These are phyloP conservation scores for Corrigiola litoralis DNA, from an alignment of 179 eudicot genomes.

Conservation along the genomic window DNA sequence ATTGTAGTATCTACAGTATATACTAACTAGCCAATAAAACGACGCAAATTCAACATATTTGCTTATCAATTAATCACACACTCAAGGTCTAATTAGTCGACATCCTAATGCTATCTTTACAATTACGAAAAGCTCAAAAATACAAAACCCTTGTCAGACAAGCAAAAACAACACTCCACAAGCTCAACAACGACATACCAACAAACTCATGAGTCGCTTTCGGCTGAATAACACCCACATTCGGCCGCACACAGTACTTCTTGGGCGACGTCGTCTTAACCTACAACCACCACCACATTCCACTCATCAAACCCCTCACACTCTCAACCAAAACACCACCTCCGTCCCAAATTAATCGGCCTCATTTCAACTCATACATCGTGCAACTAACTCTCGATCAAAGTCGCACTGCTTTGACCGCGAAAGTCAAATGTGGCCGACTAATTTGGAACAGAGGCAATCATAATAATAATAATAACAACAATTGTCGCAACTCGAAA, in stretches of 20 bases:
- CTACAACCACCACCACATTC: slow-evolving; percentile 31
- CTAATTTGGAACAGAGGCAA: background rate
- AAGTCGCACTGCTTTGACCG: too few relatives aligned
- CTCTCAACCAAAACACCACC: background rate
- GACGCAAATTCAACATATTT: too few relatives aligned
- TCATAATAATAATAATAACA: background rate
- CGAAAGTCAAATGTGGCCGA: too few relatives aligned
- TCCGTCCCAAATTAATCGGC: too few relatives aligned
- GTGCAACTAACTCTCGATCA: too few relatives aligned
- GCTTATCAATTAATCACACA: too few relatives aligned
- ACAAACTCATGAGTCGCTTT: slow-evolving; percentile 47
- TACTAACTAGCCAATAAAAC: too few relatives aligned
- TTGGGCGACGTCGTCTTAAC: slow-evolving; percentile 76
- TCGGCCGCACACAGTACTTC: slow-evolving; percentile 80
- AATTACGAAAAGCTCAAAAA: background rate
- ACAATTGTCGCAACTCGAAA: background rate
- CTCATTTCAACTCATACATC: too few relatives aligned
- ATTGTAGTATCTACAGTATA: too few relatives aligned
- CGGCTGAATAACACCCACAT: slow-evolving; percentile 55
- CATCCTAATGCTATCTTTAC: too few relatives aligned
- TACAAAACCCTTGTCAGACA: background rate
- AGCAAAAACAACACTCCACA: background rate
- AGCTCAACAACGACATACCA: slow-evolving; percentile 36
- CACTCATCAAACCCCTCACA: background rate
- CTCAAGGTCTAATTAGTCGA: too few relatives aligned